Evolutionary conservation across 1,139 yeast genomes (phyloP).

Genomic region (Geotrichum carabidarum): DNA sequence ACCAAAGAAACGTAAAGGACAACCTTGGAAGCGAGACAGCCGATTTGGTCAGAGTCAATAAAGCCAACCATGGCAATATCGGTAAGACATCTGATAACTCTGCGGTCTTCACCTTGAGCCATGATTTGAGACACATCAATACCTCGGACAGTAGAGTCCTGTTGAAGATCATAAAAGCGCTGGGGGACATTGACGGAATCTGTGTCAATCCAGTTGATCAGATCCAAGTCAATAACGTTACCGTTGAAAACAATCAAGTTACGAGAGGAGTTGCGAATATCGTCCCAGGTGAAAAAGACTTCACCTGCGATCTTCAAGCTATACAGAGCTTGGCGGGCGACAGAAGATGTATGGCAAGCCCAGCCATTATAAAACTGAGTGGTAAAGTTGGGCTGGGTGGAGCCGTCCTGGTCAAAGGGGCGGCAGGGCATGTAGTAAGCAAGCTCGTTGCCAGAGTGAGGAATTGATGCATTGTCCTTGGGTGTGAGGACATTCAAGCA

Average conservation of each 20-base stretch:
- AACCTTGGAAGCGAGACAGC: slow-evolving; percentile 88
- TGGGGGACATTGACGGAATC: slow-evolving; percentile 69
- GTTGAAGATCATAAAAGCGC: slow-evolving; percentile 58
- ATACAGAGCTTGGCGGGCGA: slow-evolving; percentile 68
- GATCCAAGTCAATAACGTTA: slow-evolving; percentile 71
- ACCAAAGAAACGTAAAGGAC: slow-evolving; percentile 76
- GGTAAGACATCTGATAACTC: slow-evolving; percentile 74
- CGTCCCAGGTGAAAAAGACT: slow-evolving; percentile 88
- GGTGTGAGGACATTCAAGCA: slow-evolving; percentile 82
- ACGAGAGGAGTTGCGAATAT: slow-evolving; percentile 62
- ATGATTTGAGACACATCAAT: slow-evolving; percentile 75
- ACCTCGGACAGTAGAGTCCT: slow-evolving; percentile 57
- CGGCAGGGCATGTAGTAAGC: slow-evolving; percentile 98
- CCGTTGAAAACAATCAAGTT: slow-evolving; percentile 85
- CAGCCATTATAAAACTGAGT: slow-evolving; percentile 63
- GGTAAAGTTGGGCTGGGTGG: slow-evolving; percentile 58
- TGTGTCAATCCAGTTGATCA: slow-evolving; percentile 65
- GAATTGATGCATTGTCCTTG: slow-evolving; percentile 63
- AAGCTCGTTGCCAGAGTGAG: slow-evolving; percentile 55
- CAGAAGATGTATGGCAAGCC: slow-evolving; percentile 79
- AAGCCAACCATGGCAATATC: slow-evolving; percentile 86
- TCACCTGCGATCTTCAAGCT: slow-evolving; percentile 59
- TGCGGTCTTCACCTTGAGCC: slow-evolving; percentile 62
- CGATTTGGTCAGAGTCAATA: slow-evolving; percentile 83
- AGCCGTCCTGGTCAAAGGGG: slow-evolving; percentile 62